These are phyloP conservation scores for Capronia epimyces DNA, from an alignment of 2,329 filamentous ascomycete genomes.

Conservation along the genomic window DNA sequence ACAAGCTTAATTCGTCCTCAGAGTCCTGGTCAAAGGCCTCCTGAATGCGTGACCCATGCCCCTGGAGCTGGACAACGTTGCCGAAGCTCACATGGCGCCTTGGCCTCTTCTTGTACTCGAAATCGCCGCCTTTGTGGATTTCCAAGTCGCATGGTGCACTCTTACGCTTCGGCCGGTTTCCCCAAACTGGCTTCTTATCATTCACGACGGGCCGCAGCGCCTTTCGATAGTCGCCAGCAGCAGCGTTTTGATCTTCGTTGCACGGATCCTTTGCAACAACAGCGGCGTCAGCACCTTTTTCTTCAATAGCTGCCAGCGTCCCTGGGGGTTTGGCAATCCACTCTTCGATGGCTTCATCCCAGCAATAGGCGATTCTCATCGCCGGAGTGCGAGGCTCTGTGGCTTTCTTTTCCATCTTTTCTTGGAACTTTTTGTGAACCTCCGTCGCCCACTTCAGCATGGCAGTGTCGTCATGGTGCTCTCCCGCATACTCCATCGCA, in stretches of 20 bases:
- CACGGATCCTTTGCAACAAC: background rate
- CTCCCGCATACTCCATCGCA: conserved; percentile 40
- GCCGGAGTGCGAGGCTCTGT: conserved; percentile 18
- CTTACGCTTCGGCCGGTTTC: conserved; percentile 23
- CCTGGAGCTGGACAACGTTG: background rate
- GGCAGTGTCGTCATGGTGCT: conserved; percentile 35
- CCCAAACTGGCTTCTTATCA: conserved; percentile 1
- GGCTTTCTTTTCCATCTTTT: background rate
- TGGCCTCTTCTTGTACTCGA: conserved; percentile 9
- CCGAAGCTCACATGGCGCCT: background rate
- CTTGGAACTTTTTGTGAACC: conserved; percentile 29
- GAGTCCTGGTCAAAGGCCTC: conserved; percentile 6
- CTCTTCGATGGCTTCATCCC: conserved; percentile 55
- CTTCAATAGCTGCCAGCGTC: background rate
- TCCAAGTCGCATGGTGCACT: conserved; percentile 1
- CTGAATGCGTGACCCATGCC: background rate
- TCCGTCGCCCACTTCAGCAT: conserved; percentile 37
- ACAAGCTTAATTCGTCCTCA: conserved; percentile 19
- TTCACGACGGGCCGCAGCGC: background rate
- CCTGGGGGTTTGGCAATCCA: conserved; percentile 50
- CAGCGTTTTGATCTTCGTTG: background rate
- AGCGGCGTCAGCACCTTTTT: background rate
- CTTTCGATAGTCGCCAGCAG: background rate
- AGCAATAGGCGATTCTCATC: conserved; percentile 37
- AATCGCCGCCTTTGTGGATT: conserved; percentile 9